These are phyloP conservation scores for Tolypocladium ophioglossoides DNA, from an alignment of 2,329 filamentous ascomycete genomes.

Conservation along the genomic window DNA sequence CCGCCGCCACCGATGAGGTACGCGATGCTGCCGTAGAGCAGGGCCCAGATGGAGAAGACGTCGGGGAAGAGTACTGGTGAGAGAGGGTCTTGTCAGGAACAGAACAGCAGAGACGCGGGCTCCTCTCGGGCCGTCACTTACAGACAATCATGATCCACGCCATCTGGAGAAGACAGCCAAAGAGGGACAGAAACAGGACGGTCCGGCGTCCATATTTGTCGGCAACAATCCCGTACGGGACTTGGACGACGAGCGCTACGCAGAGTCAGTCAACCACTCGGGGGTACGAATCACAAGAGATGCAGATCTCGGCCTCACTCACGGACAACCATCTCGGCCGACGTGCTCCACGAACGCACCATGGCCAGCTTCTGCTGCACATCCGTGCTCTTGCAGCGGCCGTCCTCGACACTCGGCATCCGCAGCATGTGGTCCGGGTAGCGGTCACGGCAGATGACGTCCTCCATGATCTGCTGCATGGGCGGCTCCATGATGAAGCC, in stretches of 20 bases:
- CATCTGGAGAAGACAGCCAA: constrained; percentile 17
- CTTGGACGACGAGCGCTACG: constrained; percentile 29
- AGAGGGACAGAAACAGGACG: constrained; percentile 26
- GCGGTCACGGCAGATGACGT: constrained; percentile 39
- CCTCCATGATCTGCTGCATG: constrained; percentile 38
- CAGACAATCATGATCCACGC: constrained; percentile 19
- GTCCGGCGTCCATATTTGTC: constrained; percentile 34
- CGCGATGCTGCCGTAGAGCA: constrained; percentile 22
- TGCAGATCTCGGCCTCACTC: constrained; percentile 6
- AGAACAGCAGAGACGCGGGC: too few species aligned
- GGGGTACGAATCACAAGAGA: not conserved
- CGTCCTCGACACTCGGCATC: constrained; percentile 20
- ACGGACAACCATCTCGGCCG: constrained; percentile 37
- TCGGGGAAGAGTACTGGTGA: constrained; percentile 26
- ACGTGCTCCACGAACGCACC: constrained; percentile 34
- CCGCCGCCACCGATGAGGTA: constrained; percentile 30
- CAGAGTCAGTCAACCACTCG: not conserved
- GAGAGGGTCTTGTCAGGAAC: not conserved
- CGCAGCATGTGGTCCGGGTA: constrained; percentile 28
- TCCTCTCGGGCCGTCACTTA: constrained; percentile 9
- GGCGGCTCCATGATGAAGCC: constrained; percentile 28
- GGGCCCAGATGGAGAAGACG: constrained; percentile 28
- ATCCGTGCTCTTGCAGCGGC: constrained; percentile 34
- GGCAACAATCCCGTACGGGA: constrained; percentile 35
- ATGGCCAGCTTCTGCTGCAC: constrained; percentile 43